A percentile compares a stretch with the other conserved stretches of the same genome.
These are phyloP conservation scores for Berkeleyomyces rouxiae DNA, from an alignment of 2,329 filamentous ascomycete species.

Conservation along the genomic window DNA sequence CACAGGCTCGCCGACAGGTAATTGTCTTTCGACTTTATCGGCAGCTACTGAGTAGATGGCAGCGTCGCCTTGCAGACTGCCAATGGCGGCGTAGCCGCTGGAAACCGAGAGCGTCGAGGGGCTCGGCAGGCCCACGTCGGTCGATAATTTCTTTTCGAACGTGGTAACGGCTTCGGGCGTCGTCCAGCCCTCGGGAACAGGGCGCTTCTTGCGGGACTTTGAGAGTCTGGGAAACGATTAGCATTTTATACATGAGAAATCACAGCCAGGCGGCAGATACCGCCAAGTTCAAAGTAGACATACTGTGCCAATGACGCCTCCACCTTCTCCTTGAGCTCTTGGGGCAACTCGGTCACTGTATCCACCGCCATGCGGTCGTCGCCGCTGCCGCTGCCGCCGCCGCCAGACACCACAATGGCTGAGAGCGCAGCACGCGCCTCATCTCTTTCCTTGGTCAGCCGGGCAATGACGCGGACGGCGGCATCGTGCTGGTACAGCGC, in stretches of 20 bases:
- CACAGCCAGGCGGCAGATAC: not conserved
- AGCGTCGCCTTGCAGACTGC: conserved; percentile 56
- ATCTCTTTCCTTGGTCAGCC: conserved; percentile 78
- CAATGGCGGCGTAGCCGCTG: conserved; percentile 53
- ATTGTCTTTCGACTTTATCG: conserved; percentile 47
- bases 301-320: conserved; percentile 69
- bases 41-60: conserved; percentile 60
- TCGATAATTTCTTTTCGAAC: conserved; percentile 29
- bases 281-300: conserved; percentile 21
- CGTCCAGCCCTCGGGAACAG: conserved; percentile 72
- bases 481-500: conserved; percentile 95
- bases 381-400: conserved; percentile 23
- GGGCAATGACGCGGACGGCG: conserved; percentile 84
- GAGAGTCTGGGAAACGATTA: conserved; percentile 44
- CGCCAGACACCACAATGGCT: conserved; percentile 56
- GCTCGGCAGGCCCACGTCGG: conserved; percentile 30
- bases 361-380: conserved; percentile 93
- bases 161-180: conserved; percentile 51
- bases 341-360: conserved; percentile 52
- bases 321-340: conserved; percentile 53
- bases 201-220: conserved; percentile 76
- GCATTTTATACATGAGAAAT: not conserved
- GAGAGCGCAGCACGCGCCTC: conserved; percentile 81
- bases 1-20: conserved; percentile 51
- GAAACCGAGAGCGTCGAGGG: conserved; percentile 33